A percentile compares a stretch with the other conserved stretches of the same genome.
Conservation (phyloP, 768 basidiomycete genomes). For the Pleurotus ostreatus region DNA sequence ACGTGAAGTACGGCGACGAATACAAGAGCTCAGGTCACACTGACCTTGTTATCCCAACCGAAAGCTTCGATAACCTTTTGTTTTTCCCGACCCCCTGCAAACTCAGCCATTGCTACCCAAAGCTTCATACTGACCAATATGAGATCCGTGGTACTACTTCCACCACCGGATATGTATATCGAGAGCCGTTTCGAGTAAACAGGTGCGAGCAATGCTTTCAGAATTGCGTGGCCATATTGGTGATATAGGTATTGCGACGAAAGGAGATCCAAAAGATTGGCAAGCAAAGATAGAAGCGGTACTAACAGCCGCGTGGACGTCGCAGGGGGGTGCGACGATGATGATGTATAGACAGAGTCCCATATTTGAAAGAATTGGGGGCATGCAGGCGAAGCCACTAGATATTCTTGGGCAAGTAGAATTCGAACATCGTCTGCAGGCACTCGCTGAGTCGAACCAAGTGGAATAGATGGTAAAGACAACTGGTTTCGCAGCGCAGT, state of each 20-base stretch:
- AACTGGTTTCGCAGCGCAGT: conserved; percentile 61
- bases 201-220: conserved; percentile 55
- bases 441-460: conserved; percentile 38
- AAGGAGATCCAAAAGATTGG: conserved; percentile 57
- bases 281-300: conserved; percentile 47
- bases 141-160: conserved; percentile 59
- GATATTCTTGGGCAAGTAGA: conserved; percentile 56
- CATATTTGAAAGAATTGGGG: conserved; percentile 62
- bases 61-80: conserved; percentile 63
- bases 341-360: conserved; percentile 44
- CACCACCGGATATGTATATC: conserved; percentile 42
- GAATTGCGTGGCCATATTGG: conserved; percentile 53
- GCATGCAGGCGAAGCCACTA: conserved; percentile 51
- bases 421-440: conserved; percentile 58
- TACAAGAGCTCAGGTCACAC: conserved; percentile 1
- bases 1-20: background rate
- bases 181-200: conserved; percentile 55
- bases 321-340: background rate
- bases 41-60: conserved; percentile 76
- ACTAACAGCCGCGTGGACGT: conserved; percentile 28
- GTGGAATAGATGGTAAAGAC: conserved; percentile 31
- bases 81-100: conserved; percentile 63
- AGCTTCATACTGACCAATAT: conserved; percentile 64
- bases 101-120: conserved; percentile 55
- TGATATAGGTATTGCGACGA: conserved; percentile 71